Conservation (phyloP, 2,329 filamentous ascomycete species). For the Meredithiella fracta region DNA sequence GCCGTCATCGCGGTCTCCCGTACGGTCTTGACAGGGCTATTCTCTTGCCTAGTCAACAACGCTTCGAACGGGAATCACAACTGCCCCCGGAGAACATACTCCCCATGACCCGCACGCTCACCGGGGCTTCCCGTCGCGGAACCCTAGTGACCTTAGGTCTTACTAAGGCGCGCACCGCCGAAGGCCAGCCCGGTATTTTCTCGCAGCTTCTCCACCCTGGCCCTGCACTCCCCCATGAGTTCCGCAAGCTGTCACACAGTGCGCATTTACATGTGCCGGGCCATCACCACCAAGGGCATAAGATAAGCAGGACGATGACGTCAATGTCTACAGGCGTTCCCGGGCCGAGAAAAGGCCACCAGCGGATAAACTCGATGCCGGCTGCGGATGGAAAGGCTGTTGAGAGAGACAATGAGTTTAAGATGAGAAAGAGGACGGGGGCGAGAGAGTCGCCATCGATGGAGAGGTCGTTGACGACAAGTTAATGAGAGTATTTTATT, state of each 20-base stretch:
- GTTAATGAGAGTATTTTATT: too few species aligned
- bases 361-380: conserved; percentile 7
- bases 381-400: conserved; percentile 10
- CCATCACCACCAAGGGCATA: background rate
- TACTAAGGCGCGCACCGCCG: conserved; percentile 8
- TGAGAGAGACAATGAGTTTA: background rate
- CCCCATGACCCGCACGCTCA: conserved; percentile 23
- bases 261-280: conserved; percentile 7
- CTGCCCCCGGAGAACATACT: conserved; percentile 24
- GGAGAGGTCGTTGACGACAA: conserved; percentile 8
- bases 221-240: conserved; percentile 24
- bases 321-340: conserved; percentile 7
- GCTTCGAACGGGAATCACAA: conserved; percentile 36
- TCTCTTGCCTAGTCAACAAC: conserved; percentile 39
- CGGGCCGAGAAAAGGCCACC: conserved; percentile 2
- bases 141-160: conserved; percentile 9
- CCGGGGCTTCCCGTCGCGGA: conserved; percentile 20
- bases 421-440: background rate
- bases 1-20: conserved; percentile 50
- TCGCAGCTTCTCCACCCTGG: conserved; percentile 33
- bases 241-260: conserved; percentile 12
- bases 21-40: conserved; percentile 50
- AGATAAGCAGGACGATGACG: conserved; percentile 6
- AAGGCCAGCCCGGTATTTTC: conserved; percentile 29
- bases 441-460: background rate